A percentile compares a stretch with the other conserved stretches of the same genome.
phyloP scores from a whole-genome alignment of 2,329 filamentous ascomycete species.

The Hypoxylon sp. region DNA sequence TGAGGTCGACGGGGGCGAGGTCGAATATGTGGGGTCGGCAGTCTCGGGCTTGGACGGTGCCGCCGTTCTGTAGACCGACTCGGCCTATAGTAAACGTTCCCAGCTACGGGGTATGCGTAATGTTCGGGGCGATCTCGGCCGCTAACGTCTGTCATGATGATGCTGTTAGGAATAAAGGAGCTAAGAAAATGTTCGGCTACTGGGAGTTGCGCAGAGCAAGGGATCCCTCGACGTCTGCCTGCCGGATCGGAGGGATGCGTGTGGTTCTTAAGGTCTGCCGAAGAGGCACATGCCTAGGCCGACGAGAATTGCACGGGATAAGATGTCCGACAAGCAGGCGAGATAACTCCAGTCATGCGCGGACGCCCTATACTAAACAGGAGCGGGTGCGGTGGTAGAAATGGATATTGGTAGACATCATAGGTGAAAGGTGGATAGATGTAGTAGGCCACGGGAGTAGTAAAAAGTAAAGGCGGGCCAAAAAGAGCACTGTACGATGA shows the following conservation, averaged over 20 bases:
- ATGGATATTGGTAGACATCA: constrained; percentile 32
- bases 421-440: constrained; percentile 26
- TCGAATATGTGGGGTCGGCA: constrained; percentile 63
- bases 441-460: constrained; percentile 23
- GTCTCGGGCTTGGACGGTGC: constrained; percentile 43
- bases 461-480: constrained; percentile 18
- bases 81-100: constrained; percentile 53
- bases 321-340: constrained; percentile 22
- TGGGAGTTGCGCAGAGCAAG: constrained; percentile 30
- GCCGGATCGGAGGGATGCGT: constrained; percentile 14
- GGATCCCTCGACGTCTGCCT: constrained; percentile 27
- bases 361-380: constrained; percentile 26
- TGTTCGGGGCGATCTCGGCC: constrained; percentile 42
- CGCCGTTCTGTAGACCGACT: constrained; percentile 45
- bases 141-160: constrained; percentile 51
- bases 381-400: constrained; percentile 25
- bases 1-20: constrained; percentile 66
- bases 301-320: constrained; percentile 25
- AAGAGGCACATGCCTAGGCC: constrained; percentile 34
- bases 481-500: constrained; percentile 32
- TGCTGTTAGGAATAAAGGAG: constrained; percentile 47
- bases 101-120: constrained; percentile 45
- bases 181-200: constrained; percentile 32
- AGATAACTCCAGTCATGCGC: constrained; percentile 38
- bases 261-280: constrained; percentile 25